Evolutionary conservation across 1,284 basidiomycete species (phyloP).

Genomic region (Microbotryum scabiosae): DNA sequence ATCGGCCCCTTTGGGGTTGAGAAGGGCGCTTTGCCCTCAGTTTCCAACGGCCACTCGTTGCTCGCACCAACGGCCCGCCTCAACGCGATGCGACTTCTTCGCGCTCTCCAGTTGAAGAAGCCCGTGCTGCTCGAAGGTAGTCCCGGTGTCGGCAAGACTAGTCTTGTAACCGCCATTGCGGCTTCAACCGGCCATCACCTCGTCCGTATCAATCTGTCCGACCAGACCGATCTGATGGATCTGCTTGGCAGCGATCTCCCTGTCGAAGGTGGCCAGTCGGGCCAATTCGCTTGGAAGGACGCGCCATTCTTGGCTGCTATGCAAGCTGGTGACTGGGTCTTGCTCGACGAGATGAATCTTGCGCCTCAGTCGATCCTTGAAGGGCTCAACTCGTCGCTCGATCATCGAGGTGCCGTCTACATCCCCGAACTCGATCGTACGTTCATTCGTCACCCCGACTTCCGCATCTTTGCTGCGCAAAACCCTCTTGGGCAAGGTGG

Average conservation of each 20-base stretch:
- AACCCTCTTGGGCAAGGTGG: constrained; percentile 96
- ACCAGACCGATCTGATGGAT: constrained; percentile 95
- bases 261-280: constrained; percentile 79
- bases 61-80: constrained; percentile 78
- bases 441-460: constrained; percentile 79
- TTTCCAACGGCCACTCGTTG: constrained; percentile 57
- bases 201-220: constrained; percentile 96
- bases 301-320: constrained; percentile 91
- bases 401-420: constrained; percentile 91
- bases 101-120: constrained; percentile 83
- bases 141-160: constrained; percentile 99
- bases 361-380: constrained; percentile 69
- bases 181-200: constrained; percentile 68
- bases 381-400: constrained; percentile 91
- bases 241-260: constrained; percentile 96
- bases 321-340: constrained; percentile 89
- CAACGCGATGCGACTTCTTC: constrained; percentile 81
- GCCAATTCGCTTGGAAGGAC: constrained; percentile 95
- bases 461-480: constrained; percentile 96
- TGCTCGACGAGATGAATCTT: constrained; percentile 68
- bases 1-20: constrained; percentile 69
- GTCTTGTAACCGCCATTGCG: constrained; percentile 79
- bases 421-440: constrained; percentile 89
- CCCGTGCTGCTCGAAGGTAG: constrained; percentile 94
- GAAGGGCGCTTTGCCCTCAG: constrained; percentile 48